These are phyloP conservation scores for Zopfia rhizophila DNA, from an alignment of 2,329 filamentous ascomycete species.

Conservation along the genomic window DNA sequence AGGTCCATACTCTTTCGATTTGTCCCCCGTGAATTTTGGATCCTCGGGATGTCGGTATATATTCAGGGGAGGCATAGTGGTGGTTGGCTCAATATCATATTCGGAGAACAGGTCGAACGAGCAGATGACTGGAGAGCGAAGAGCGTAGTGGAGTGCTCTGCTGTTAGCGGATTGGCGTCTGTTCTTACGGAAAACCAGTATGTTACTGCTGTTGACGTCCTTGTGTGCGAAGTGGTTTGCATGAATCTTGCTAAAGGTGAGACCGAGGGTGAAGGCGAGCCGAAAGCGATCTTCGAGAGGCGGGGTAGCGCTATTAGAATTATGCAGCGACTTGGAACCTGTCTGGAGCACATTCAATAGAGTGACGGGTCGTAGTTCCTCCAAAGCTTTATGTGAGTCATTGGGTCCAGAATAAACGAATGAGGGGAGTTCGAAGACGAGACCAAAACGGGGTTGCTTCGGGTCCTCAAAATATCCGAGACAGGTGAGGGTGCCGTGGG, in stretches of 20 bases:
- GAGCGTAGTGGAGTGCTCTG: conserved; percentile 59
- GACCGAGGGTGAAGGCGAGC: conserved; percentile 76
- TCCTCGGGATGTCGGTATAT: conserved; percentile 75
- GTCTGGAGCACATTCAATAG: conserved; percentile 60
- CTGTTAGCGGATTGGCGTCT: conserved; percentile 59
- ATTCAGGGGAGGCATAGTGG: conserved; percentile 57
- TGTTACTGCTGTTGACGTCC: conserved; percentile 73
- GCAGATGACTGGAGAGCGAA: conserved; percentile 75
- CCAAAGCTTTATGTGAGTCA: conserved; percentile 62
- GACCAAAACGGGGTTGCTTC: conserved; percentile 73
- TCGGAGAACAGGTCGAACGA: conserved; percentile 79
- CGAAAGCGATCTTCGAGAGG: conserved; percentile 80
- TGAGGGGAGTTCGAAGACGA: conserved; percentile 78
- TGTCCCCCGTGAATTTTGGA: conserved; percentile 47
- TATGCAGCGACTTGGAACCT: conserved; percentile 55
- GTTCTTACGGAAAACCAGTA: conserved; percentile 69
- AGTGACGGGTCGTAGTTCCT: conserved; percentile 55
- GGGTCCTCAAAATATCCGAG: conserved; percentile 79
- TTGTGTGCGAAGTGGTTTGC: conserved; percentile 75
- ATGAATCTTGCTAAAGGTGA: conserved; percentile 79
- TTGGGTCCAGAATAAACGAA: conserved; percentile 56
- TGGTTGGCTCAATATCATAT: conserved; percentile 58
- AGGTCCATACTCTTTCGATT: conserved; percentile 37
- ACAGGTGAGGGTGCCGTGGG: conserved; percentile 64
- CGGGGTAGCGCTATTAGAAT: conserved; percentile 52